These are phyloP conservation scores for Xylaria scruposa DNA, from an alignment of 495 filamentous ascomycete genomes.

Conservation along the genomic window DNA sequence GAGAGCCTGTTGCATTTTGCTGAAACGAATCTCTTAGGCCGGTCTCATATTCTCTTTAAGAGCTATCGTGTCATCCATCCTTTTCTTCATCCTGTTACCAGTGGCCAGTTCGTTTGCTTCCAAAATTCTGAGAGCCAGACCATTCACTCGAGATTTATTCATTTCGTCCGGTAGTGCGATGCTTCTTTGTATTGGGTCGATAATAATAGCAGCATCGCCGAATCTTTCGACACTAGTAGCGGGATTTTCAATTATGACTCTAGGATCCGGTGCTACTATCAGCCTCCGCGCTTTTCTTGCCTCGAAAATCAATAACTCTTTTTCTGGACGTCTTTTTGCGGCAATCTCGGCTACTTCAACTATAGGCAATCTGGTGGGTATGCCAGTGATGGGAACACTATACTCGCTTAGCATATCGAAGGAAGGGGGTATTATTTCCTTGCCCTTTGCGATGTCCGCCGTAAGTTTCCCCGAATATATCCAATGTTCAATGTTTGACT, in stretches of 20 bases:
- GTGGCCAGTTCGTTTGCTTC: conserved; percentile 4
- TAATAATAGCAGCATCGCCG: conserved; percentile 1
- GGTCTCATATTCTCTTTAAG: conserved; percentile 15
- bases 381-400: conserved; percentile 15
- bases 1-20: background rate
- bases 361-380: conserved; percentile 12
- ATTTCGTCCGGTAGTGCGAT: background rate
- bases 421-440: background rate
- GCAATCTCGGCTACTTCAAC: conserved; percentile 9
- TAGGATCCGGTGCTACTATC: conserved; percentile 11
- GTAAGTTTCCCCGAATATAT: background rate
- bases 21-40: conserved; percentile 3
- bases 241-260: conserved; percentile 10
- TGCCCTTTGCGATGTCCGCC: background rate
- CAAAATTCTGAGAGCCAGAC: background rate
- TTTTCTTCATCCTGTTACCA: conserved; percentile 14
- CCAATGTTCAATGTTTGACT: background rate
- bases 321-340: conserved; percentile 15
- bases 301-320: conserved; percentile 1
- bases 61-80: conserved; percentile 8
- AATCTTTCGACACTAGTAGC: background rate
- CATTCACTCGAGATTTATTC: background rate
- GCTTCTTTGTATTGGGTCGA: conserved; percentile 5
- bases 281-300: conserved; percentile 19
- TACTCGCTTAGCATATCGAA: conserved; percentile 6